These are phyloP conservation scores for Mortierella alpina DNA, from an alignment of 192 early-diverging fungal species.

Conservation along the genomic window DNA sequence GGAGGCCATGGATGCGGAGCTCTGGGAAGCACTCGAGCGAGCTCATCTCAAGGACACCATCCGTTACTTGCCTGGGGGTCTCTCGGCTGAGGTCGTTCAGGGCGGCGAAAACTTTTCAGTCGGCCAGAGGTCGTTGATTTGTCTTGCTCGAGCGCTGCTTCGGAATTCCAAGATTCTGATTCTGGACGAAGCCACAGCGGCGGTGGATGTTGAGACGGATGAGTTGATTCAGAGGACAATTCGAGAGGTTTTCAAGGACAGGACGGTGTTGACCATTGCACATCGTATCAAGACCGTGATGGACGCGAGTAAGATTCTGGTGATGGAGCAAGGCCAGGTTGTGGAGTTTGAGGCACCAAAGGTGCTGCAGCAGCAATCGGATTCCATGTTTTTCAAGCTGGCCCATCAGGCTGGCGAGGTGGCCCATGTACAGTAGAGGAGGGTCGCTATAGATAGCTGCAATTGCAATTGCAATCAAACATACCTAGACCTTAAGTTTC, in stretches of 20 bases:
- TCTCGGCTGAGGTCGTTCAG: slow-evolving; percentile 62
- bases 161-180: slow-evolving; percentile 65
- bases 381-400: slow-evolving; percentile 35
- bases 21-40: slow-evolving; percentile 74
- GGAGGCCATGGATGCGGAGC: slow-evolving; percentile 64
- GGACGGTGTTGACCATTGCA: slow-evolving; percentile 90
- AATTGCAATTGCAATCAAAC: background rate
- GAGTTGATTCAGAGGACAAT: slow-evolving; percentile 88
- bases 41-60: slow-evolving; percentile 70
- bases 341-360: slow-evolving; percentile 65
- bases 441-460: background rate
- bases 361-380: slow-evolving; percentile 14
- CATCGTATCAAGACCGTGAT: slow-evolving; percentile 88
- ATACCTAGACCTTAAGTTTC: background rate
- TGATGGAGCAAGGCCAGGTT: slow-evolving; percentile 75
- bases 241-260: slow-evolving; percentile 73
- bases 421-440: background rate
- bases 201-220: slow-evolving; percentile 87
- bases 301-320: slow-evolving; percentile 85
- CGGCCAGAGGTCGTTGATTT: slow-evolving; percentile 86
- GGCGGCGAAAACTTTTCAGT: slow-evolving; percentile 80
- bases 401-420: slow-evolving; percentile 36
- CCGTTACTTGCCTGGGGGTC: slow-evolving; percentile 46
- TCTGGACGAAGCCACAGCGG: slow-evolving; percentile 60
- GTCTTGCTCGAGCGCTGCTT: slow-evolving; percentile 83